phyloP scores from a whole-genome alignment of 371 early-diverging fungal genomes.

The Amoeboaphelidium occidentale region DNA sequence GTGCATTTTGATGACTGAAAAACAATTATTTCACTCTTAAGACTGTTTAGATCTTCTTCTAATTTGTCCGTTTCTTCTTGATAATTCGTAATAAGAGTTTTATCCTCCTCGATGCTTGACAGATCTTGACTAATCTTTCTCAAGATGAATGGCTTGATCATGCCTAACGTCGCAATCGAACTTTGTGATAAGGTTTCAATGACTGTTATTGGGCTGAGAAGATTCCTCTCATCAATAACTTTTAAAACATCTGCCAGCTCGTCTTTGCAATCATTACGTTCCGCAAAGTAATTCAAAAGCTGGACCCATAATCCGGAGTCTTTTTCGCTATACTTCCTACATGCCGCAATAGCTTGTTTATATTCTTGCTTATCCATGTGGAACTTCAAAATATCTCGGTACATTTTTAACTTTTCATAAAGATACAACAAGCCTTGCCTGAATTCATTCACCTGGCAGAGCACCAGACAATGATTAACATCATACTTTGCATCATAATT shows the following conservation, averaged over 20 bases:
- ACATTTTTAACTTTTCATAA: slow-evolving; percentile 52
- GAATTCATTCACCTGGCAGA: slow-evolving; percentile 58
- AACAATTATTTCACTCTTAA: slow-evolving; percentile 38
- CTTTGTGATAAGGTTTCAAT: slow-evolving; percentile 56
- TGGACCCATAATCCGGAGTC: slow-evolving; percentile 57
- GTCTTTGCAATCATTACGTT: slow-evolving; percentile 25
- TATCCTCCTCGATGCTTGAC: slow-evolving; percentile 31
- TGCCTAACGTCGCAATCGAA: slow-evolving; percentile 55
- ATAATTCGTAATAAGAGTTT: slow-evolving; percentile 37
- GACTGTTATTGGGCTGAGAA: slow-evolving; percentile 66
- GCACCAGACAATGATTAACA: slow-evolving; percentile 61
- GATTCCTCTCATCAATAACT: slow-evolving; percentile 51
- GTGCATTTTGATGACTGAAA: slow-evolving; percentile 75
- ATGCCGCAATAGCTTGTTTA: slow-evolving; percentile 37
- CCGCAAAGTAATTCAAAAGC: slow-evolving; percentile 56
- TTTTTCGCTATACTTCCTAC: slow-evolving; percentile 34
- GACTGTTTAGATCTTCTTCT: slow-evolving; percentile 47
- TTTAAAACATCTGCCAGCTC: slow-evolving; percentile 37
- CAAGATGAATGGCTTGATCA: slow-evolving; percentile 51
- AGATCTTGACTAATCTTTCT: slow-evolving; percentile 43
- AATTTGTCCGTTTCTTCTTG: slow-evolving; percentile 48
- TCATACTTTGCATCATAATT: slow-evolving; percentile 46
- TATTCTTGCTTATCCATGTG: slow-evolving; percentile 57
- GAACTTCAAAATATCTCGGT: slow-evolving; percentile 44
- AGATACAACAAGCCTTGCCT: slow-evolving; percentile 58